Evolutionary conservation across 2,329 filamentous ascomycete genomes (phyloP), one percentile per base, ranked within the genome.

Genomic region (Elsinoe necatrix): DNA sequence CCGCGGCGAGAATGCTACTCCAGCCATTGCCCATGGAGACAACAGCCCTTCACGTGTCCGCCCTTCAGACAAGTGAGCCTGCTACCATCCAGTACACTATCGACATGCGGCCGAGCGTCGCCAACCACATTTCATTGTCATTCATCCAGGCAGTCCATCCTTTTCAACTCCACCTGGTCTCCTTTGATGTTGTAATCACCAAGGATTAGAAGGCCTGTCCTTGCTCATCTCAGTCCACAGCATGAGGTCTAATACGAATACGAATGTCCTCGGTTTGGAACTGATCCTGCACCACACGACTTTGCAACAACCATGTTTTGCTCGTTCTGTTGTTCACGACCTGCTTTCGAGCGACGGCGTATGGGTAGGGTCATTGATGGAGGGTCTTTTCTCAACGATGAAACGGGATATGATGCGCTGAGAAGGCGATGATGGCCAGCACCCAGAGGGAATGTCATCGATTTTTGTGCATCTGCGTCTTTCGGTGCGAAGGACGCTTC

Each of bases 11-110:
- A 55, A 39, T 23, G 54, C 54, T 31, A 41, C 56, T 14, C 54
- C 59, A 3, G 56, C 56, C 37, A 58, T 59, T 37, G 59, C 57
- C 54, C 57, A 45, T 16, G 57, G 55, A 42, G 57, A 60, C 18
- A 54, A 54, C 39, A 57, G 21, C 47, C 57, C 59, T 37, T 45
- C 54, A 12, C 54, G 54, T 21, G 41, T 47, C 29, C 54, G 52
- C 12, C 18, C 18, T 21, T 25, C 47, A 25, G 47, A 52, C 48
- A 52, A 52, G 31, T 52, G 48, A 52, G 48, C 21, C 31, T 52
- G 31, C 29, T 27, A 5, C 12, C 29, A 25, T 6, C 34, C 12
- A 25, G 6, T 11, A 20, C 48, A 21, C 29, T 18, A 25, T 23
- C 31, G 8, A 2, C 20, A 37, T 21, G 18, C 11, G 16, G 48